Conservation (phyloP, 2,329 filamentous ascomycete species). For the Pseudogymnoascus sp. region DNA sequence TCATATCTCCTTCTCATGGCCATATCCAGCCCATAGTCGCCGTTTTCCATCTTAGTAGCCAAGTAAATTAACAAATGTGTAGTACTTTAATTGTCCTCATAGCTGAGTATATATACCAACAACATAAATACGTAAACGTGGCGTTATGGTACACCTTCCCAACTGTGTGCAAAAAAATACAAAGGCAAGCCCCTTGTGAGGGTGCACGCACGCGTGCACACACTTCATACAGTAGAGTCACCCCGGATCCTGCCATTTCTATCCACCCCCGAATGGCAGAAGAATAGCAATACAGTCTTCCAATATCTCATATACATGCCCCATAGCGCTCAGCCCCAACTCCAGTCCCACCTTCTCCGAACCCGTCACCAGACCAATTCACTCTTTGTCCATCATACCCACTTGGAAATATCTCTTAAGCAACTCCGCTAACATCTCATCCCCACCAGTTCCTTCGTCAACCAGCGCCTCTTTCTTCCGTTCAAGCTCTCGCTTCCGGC, state of each 20-base stretch:
- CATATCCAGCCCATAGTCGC: background rate
- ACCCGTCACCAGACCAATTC: background rate
- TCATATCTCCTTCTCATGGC: background rate
- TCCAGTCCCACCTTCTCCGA: background rate
- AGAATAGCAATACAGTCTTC: background rate
- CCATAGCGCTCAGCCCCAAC: background rate
- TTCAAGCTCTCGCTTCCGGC: background rate
- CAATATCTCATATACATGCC: background rate
- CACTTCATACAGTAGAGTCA: background rate
- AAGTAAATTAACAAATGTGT: background rate
- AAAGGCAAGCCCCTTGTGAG: background rate
- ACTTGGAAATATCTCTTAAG: slow-evolving; percentile 4
- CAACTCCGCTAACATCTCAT: slow-evolving; percentile 3
- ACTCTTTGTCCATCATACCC: background rate
- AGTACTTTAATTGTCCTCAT: background rate
- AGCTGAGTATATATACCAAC: background rate
- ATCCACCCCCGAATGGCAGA: background rate
- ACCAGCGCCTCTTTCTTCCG: slow-evolving; percentile 7
- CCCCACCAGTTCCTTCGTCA: background rate
- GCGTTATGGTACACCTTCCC: slow-evolving; percentile 5
- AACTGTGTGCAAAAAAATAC: background rate
- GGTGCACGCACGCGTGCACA: background rate
- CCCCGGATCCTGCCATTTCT: background rate
- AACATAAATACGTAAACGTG: background rate
- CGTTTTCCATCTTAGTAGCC: background rate